These are phyloP conservation scores for Chaetoscypha palmicola DNA, from an alignment of 2,329 filamentous ascomycete species.

Conservation along the genomic window DNA sequence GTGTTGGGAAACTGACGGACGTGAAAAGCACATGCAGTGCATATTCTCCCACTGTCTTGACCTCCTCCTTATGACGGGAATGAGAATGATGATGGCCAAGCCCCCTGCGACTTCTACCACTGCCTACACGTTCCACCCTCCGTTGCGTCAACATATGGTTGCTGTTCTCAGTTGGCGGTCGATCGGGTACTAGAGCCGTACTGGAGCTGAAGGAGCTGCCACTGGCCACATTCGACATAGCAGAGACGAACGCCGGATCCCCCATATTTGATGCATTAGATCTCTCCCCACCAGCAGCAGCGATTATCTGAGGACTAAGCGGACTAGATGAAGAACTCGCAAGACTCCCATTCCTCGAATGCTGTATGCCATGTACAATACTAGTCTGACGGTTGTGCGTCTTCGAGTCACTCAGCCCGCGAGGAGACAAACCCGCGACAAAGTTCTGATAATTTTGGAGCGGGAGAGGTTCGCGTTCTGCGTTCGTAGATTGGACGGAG, in stretches of 20 bases:
- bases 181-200: conserved; percentile 30
- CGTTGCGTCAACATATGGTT: conserved; percentile 41
- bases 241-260: conserved; percentile 24
- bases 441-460: conserved; percentile 11
- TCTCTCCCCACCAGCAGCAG: conserved; percentile 47
- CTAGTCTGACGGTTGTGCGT: conserved; percentile 86
- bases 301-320: conserved; percentile 79
- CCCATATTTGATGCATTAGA: conserved; percentile 29
- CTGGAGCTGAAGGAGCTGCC: conserved; percentile 28
- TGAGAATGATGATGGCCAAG: conserved; percentile 61
- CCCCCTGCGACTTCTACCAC: conserved; percentile 63
- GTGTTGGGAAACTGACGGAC: conserved; percentile 49
- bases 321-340: conserved; percentile 75
- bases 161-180: conserved; percentile 38
- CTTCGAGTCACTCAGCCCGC: conserved; percentile 44
- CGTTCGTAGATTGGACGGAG: conserved; percentile 6
- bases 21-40: conserved; percentile 95
- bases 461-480: conserved; percentile 21
- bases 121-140: conserved; percentile 55
- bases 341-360: conserved; percentile 82
- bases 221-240: conserved; percentile 23
- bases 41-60: conserved; percentile 96
- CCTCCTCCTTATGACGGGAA: conserved; percentile 63
- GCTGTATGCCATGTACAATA: conserved; percentile 93
- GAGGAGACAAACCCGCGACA: conserved; percentile 18